phyloP scores from a whole-genome alignment of 768 basidiomycete genomes.

The Multifurca ochricompacta region DNA sequence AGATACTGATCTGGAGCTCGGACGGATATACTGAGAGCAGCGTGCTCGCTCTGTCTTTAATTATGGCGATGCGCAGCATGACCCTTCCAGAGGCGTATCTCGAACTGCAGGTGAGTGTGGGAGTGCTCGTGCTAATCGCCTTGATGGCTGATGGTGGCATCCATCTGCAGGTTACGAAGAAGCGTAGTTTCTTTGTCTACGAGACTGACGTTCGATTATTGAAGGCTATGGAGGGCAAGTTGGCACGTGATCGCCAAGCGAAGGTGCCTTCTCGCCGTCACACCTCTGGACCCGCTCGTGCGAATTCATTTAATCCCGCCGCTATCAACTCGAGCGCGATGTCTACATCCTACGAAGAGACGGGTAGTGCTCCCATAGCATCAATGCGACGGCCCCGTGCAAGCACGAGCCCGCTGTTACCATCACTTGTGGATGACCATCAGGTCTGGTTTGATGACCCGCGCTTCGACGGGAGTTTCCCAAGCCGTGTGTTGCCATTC shows the following conservation, averaged over 20 bases:
- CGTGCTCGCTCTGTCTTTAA: conserved; percentile 74
- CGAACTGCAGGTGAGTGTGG: conserved; percentile 55
- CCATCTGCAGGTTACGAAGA: conserved; percentile 41
- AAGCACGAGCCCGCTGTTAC: conserved; percentile 59
- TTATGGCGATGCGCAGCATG: conserved; percentile 69
- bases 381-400: conserved; percentile 50
- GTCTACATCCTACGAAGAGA: conserved; percentile 26
- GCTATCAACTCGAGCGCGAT: conserved; percentile 22
- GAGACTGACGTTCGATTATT: conserved; percentile 69
- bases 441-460: conserved; percentile 93
- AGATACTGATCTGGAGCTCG: conserved; percentile 71
- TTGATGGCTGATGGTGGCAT: not conserved
- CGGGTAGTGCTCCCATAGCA: conserved; percentile 6
- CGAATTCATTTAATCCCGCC: conserved; percentile 2
- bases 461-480: conserved; percentile 93
- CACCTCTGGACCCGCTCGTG: conserved; percentile 2
- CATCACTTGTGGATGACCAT: conserved; percentile 60
- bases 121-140: conserved; percentile 6
- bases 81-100: conserved; percentile 86
- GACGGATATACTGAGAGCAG: conserved; percentile 94
- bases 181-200: conserved; percentile 89
- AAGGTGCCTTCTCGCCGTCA: conserved; percentile 10
- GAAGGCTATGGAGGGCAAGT: conserved; percentile 54
- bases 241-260: conserved; percentile 28
- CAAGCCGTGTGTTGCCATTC: conserved; percentile 85